phyloP scores from a whole-genome alignment of 768 basidiomycete genomes.

The Russula olivacea region DNA sequence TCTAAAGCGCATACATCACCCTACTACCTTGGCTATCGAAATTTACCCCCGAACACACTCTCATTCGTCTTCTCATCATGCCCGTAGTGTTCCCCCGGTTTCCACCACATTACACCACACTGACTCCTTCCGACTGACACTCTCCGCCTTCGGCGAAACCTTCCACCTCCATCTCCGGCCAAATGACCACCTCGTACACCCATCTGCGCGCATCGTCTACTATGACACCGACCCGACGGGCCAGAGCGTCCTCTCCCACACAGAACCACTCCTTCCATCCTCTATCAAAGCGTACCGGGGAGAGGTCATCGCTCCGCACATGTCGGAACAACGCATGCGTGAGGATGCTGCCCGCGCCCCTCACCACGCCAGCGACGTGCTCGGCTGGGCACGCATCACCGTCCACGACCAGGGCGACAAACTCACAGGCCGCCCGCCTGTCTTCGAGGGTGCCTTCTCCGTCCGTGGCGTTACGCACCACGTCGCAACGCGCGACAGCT shows the following conservation, averaged over 20 bases:
- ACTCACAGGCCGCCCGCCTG: constrained; percentile 42
- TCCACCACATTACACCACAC: constrained; percentile 53
- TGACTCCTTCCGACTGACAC: constrained; percentile 64
- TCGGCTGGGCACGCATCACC: constrained; percentile 77
- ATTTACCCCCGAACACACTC: constrained; percentile 36
- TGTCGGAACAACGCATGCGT: constrained; percentile 49
- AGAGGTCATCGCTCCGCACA: constrained; percentile 58
- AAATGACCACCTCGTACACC: constrained; percentile 72
- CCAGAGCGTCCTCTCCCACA: constrained; percentile 42
- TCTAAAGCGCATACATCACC: constrained; percentile 35
- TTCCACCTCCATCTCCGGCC: constrained; percentile 73
- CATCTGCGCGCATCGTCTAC: constrained; percentile 67
- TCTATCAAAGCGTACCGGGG: constrained; percentile 67
- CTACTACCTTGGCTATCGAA: constrained; percentile 37
- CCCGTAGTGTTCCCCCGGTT: constrained; percentile 30
- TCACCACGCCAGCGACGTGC: constrained; percentile 39
- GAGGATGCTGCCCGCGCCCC: constrained; percentile 57
- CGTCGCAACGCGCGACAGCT: constrained; percentile 64
- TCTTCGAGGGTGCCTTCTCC: constrained; percentile 74
- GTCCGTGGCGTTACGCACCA: constrained; percentile 63
- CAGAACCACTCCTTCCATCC: constrained; percentile 57
- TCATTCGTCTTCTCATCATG: not conserved
- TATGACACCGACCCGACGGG: constrained; percentile 50
- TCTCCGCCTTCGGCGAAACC: constrained; percentile 59
- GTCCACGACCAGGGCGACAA: constrained; percentile 57